Evolutionary conservation across 305 asterid species (phyloP), one percentile per base, ranked within the genome.

Genomic region (Fraxinus floribunda): DNA sequence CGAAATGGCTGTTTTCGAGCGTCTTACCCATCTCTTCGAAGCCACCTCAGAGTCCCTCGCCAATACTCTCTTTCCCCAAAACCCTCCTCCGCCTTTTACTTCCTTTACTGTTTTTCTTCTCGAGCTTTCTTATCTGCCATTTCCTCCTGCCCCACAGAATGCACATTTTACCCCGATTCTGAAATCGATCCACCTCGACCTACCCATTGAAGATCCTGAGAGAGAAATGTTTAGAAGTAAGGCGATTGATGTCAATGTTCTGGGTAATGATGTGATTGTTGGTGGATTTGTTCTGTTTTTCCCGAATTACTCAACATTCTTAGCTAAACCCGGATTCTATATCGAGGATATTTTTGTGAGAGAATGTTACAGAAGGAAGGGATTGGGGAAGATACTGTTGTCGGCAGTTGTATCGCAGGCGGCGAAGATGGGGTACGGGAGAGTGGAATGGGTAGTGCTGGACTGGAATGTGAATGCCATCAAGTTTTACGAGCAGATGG

Each of bases 381-480:
- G 99, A 39, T 66, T 95, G 41, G 99, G 99, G 15, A 89, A 68
- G 79, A 79, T 87, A 89, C 85, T 95, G 44, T 76, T 94, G 84
- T 74, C 94, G 0, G 94, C 95, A 0, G 97, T 94, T 87, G 98
- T 94, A n/a, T 84, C 85, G 13, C 95, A 93, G 88, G 99, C 98
- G 62, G 91, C 97, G 71, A 92, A 88, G 87, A 92, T 94, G 97
- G 98, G 97, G 72, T 94, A 90, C 60, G 98, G 95, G 39, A 90
- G 97, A 75, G 98, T 95, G 82, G 98, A 95, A 79, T 94, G 98
- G 99, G 99, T 93, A 79, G 99, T 93, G 60, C 91, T 94, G 24
- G 98, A 94, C 80, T 94, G 97, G 98, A 95, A 95, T 68, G 86
- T 57, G 73, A 90, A 89, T 79, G 98, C 98, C 5, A 87, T 94